A percentile compares a stretch with the other conserved stretches of the same genome.
Conservation (phyloP, 2,329 filamentous ascomycete species). For the Diaporthe vaccinii region DNA sequence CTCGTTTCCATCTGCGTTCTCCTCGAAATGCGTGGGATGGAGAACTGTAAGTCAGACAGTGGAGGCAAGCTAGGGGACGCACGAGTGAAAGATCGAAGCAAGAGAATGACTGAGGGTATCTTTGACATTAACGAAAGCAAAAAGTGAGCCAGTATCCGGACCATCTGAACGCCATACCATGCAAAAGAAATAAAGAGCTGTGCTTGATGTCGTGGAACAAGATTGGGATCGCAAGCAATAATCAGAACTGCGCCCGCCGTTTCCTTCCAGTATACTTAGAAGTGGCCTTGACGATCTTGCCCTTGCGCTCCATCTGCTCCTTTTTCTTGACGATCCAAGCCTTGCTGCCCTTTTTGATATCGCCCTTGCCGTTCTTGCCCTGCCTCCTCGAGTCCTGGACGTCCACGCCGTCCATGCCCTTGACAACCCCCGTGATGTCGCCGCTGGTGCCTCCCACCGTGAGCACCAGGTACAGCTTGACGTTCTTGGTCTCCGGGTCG, state of each 20-base stretch:
- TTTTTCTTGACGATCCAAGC: constrained; percentile 89
- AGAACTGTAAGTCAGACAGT: not conserved
- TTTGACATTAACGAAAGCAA: constrained; percentile 33
- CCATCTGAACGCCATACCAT: constrained; percentile 39
- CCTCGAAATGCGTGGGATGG: not conserved
- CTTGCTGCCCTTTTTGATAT: constrained; percentile 84
- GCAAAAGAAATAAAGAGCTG: constrained; percentile 18
- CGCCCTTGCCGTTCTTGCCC: constrained; percentile 61
- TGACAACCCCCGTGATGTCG: constrained; percentile 92
- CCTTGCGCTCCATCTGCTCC: constrained; percentile 93
- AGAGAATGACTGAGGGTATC: constrained; percentile 38
- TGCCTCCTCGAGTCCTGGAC: constrained; percentile 77
- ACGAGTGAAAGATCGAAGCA: not conserved
- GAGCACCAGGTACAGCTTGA: constrained; percentile 95
- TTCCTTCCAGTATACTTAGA: constrained; percentile 96
- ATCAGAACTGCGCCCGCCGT: constrained; percentile 81
- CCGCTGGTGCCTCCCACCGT: constrained; percentile 83
- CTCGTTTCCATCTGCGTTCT: not conserved
- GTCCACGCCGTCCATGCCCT: constrained; percentile 90
- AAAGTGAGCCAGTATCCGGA: constrained; percentile 16
- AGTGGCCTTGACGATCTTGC: constrained; percentile 91
- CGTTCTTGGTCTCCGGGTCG: constrained; percentile 95
- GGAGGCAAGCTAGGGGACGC: not conserved
- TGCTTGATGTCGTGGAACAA: not conserved
- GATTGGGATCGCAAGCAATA: not conserved